Conservation (phyloP, 352 stramenopile species). For the Chrysophaeum taylorii region DNA sequence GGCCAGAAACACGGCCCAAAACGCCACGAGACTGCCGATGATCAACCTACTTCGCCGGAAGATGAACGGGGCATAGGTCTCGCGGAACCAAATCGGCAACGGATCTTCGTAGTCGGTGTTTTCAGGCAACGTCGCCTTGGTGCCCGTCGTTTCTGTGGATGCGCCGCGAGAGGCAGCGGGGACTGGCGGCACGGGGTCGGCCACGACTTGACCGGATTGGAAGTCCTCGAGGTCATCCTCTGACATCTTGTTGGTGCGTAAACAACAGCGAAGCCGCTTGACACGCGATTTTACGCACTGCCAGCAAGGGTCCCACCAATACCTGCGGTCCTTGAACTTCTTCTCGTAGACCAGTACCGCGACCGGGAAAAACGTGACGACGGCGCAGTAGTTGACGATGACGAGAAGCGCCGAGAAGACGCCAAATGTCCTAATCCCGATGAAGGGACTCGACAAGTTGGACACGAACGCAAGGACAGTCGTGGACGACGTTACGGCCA, state of each 20-base stretch:
- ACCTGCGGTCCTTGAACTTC: no score
- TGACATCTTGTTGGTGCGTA: no score
- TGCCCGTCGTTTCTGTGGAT: no score
- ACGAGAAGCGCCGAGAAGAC: slow-evolving; percentile 34
- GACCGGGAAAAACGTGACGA: slow-evolving; percentile 26
- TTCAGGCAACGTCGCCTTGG: no score
- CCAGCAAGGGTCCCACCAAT: no score
- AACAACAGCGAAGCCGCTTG: no score
- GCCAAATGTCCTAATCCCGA: slow-evolving; percentile 30
- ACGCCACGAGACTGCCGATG: neutral
- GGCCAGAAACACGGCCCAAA: slow-evolving; percentile 20
- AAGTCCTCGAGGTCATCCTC: no score
- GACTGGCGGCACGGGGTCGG: no score
- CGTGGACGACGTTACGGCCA: slow-evolving; percentile 31
- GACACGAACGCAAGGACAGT: slow-evolving; percentile 34
- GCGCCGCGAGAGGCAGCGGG: no score
- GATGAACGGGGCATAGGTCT: slow-evolving; percentile 18
- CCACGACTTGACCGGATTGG: no score
- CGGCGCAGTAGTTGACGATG: slow-evolving; percentile 28
- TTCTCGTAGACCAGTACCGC: slow-evolving; percentile 24
- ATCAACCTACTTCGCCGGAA: slow-evolving; percentile 3
- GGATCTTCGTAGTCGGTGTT: no score
- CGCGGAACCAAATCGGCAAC: neutral
- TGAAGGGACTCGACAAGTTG: slow-evolving; percentile 23
- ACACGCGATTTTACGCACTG: no score